phyloP scores from a whole-genome alignment of 1,139 yeast species.

The Pneumocystis jirovecii region DNA sequence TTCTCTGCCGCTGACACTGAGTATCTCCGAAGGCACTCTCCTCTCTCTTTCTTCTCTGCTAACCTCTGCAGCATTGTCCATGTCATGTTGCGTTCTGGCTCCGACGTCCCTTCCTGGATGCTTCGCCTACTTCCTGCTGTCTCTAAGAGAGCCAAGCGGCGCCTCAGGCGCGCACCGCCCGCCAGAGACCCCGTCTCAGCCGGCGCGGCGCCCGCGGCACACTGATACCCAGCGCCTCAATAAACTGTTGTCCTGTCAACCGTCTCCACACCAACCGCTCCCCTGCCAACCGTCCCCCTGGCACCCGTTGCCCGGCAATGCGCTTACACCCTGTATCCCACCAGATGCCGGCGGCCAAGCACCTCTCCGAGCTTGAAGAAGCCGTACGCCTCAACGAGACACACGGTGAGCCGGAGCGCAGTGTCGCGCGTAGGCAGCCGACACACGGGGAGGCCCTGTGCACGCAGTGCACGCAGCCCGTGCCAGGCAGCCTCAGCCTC shows the following conservation, averaged over 20 bases:
- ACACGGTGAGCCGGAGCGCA: constrained; percentile 48
- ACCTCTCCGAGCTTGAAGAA: constrained; percentile 91
- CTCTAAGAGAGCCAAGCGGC: constrained; percentile 48
- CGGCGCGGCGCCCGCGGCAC: too few relatives aligned
- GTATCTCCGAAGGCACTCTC: constrained; percentile 44
- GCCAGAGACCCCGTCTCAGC: not conserved
- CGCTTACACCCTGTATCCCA: not conserved
- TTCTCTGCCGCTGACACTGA: constrained; percentile 79
- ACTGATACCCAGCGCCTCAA: too few relatives aligned
- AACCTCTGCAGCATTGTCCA: constrained; percentile 38
- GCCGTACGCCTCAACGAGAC: constrained; percentile 74
- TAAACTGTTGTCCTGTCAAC: too few relatives aligned
- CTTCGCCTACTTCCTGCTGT: constrained; percentile 49
- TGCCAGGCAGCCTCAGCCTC: too few relatives aligned
- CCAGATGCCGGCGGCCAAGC: constrained; percentile 63
- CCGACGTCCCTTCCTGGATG: constrained; percentile 69
- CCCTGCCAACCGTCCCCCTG: too few relatives aligned
- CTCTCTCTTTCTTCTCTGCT: not conserved
- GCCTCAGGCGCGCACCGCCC: constrained; percentile 40
- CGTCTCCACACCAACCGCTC: too few relatives aligned
- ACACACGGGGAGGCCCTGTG: too few relatives aligned
- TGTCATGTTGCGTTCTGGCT: constrained; percentile 89
- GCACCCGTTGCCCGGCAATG: too few relatives aligned
- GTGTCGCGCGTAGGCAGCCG: too few relatives aligned
- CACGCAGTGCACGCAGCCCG: too few relatives aligned